Base-by-base conservation (phyloP, 305 asterid genomes). In the Fraxinus velutina region DNA sequence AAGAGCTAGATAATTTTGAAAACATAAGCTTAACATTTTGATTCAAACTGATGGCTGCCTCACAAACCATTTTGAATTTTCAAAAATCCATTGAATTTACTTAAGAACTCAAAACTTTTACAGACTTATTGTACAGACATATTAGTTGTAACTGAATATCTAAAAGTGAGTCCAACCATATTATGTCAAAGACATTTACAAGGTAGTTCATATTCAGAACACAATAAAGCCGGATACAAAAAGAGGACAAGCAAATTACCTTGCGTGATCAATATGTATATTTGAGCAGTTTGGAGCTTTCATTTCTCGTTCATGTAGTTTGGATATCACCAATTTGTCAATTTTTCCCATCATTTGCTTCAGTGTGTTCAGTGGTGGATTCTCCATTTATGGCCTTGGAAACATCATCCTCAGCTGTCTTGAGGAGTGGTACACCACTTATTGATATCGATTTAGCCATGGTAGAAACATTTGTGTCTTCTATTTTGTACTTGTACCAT, bases 401-500 rank as follows among this genome's bases (percentile, higher is more conserved):
- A 15, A 4, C 79, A 8, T 13, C 57, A 13, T 47, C 57, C 17
- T 47, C 83, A 0, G 66, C 77, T 32, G 55, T 73, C 80, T 64
- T 71, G 30, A 86, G 86, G 47, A 84, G 86, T 33, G 89, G 88
- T 68, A 88, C 84, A 9, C 86, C 79, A 71, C 86, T 84, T 8
- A 86, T 72, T 10, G 87, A 81, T 8, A 84, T 76, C 1, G 87
- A 81, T 30, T 81, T 78, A 5, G 66, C 84, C 79, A 68, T 39
- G 34, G 79, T 75, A 19, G 7, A 36, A 36, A 6, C 60, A n/a
- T 15, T 13, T 3, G 1, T 19, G 22, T 42, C 82, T 3, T 36
- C 80, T 60, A 17, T 73, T 82, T 88, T 88, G 75, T 85, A 87
- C 79, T 86, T 86, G 17, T 89, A 89, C 91, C 90, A 88, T 57